Base-by-base conservation (phyloP, 176 grass and related monocot genomes). In the Secale cereale region DNA sequence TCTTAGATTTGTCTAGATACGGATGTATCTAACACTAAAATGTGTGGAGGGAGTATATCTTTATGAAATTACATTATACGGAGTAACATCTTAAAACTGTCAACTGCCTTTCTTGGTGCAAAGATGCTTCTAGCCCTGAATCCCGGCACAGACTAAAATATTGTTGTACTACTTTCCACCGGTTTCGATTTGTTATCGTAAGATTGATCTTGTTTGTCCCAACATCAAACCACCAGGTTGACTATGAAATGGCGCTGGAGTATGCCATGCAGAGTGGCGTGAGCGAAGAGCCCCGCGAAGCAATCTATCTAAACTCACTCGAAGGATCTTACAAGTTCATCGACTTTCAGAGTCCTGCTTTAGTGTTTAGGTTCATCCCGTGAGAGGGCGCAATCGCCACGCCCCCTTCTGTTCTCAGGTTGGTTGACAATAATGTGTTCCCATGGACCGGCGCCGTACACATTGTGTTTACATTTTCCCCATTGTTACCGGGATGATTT, bases 171-270 rank as follows among this genome's bases (percentile, higher is more conserved):
- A 59, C 37, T 1, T 14, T 41, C 1, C 29, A 3, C 26, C 1
- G 27, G 27, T 36, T 77, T 10, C 19, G 12, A 7, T 43, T 17
- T 30, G 8, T 81, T 56, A 23, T 67, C 25, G 7, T 4, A 25
- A 25, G 10, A 65, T 10, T 65, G 16, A 80, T 45, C 39, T 81
- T 81, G 27, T 75, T 27, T 52, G 14, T 54, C 28, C 17, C 17
- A 27, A 65, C 56, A 62, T 26, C 16, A 43, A 71, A 72, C 41
- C 37, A 78, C 45, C 82, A 94, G 96, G 91, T 98, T 39, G 96
- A 98, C 80, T 98, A 92, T 65, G 96, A 98, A 82, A 98, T 98
- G 93, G 96, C 93, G 5, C 59, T 98, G 70, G 96, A 95, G 74
- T 98, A 98, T 25, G 93, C 93, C 12, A 89, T 94, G 33, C 96